Base-by-base conservation (phyloP, 495 filamentous ascomycete genomes). In the Penicillium odoratum region DNA sequence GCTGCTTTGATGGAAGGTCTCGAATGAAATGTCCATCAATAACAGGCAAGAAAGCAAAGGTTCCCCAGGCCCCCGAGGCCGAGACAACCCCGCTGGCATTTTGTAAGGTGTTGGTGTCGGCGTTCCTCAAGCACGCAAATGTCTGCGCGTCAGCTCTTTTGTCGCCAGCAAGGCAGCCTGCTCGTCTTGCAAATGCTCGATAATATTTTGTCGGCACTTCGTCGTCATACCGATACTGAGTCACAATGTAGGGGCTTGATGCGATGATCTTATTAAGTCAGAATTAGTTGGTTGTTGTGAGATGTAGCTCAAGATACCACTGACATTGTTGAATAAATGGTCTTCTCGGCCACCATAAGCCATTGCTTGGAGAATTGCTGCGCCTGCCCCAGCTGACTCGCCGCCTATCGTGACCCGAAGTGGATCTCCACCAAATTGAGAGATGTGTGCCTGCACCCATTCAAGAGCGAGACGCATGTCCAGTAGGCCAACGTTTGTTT, bases 21-120 rank as follows among this genome's bases (percentile, higher is more conserved):
- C 74, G 72, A 55, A 88, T 69, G 55, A 86, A 81, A 5, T 67
- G 66, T 4, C 81, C 85, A 58, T 90, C 86, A 3, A 84, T 82
- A 1, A 88, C 85, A 8, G 86, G 86, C 26, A 84, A 60, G 60
- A 88, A 88, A 3, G 74, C 83, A 79, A 81, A 88, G 38, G 80
- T 81, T 59, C 69, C 76, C 53, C 48, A 76, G 40, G 71, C 69
- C 3, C 73, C 78, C 9, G 71, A 67, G 31, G 70, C 68, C 16
- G 78, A 85, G 29, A 85, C 73, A 30, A 53, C 69, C 8, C 69
- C 72, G 56, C 79, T 84, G 3, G 84, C 85, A 47, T 81, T 81
- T 58, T 86, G 82, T n/a, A 89, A 72, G 2, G 68, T 71, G 1
- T 62, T 42, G 1, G 78, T 81, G 38, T 85, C 80, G 51, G 74